Evolutionary conservation across 768 basidiomycete genomes (phyloP), one percentile per base, ranked within the genome.

Genomic region (Tremella mesenterica): DNA sequence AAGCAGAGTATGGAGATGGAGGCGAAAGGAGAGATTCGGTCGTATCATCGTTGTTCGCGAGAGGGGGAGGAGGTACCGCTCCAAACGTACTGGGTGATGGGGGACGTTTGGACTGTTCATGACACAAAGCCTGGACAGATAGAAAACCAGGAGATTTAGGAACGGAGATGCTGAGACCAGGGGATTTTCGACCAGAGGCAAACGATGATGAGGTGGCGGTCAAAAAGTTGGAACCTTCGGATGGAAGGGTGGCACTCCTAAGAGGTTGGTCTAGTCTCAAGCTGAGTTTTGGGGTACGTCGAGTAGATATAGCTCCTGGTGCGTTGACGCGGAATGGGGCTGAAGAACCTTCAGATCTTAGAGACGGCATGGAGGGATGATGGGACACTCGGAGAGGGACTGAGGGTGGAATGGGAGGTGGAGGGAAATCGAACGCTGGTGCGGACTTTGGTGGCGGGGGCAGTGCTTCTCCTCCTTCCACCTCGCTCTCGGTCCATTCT

Each of bases 401-500:
- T 12, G 60, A 29, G n/a, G 29, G 34, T 20, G 59, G 58, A 20
- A 56, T 59, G 26, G 64, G 60, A 20, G 66, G 63, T 4, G 59
- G 58, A 9, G 60, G 43, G 46, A 50, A 20, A 50, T 52, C 27
- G 52, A 38, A 27, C 80, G 81, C 55, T 80, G 82, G 23, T 83
- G 77, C 23, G 80, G 81, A 85, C 78, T 65, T 79, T 82, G 45
- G 83, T 81, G 3, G 79, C 74, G 49, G 77, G 72, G 28, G 73
- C 58, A 63, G 75, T 75, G 51, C 44, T 23, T 57, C 30, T 29
- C 44, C 33, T 10, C 36, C 36, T 23, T 55, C 20, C 30, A 44
- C 13, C 5, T 4, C 27, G 14, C 23, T 21, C 18, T 28, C 47
- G 39, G 50, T 57, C 13, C 16, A 20, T 18, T 64, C 60, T 16